Evolutionary conservation across 2,329 filamentous ascomycete species (phyloP).

Genomic region (Fusarium duplospermum): DNA sequence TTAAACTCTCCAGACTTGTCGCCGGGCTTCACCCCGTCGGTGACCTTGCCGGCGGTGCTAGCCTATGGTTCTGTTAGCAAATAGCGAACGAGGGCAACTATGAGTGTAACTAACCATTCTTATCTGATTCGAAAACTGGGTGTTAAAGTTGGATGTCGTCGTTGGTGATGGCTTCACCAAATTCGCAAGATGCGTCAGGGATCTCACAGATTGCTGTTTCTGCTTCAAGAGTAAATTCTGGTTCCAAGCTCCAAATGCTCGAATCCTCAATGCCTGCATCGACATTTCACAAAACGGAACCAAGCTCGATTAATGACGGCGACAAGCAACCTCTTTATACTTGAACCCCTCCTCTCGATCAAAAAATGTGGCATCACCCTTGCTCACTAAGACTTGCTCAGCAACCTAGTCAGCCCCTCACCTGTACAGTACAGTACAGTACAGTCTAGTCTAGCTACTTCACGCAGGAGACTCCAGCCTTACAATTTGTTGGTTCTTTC

Average conservation of each 20-base stretch:
- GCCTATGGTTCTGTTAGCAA: conserved; percentile 33
- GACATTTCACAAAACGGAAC: conserved; percentile 32
- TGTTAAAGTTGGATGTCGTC: neutral
- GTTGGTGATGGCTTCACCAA: conserved; percentile 11
- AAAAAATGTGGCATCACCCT: conserved; percentile 26
- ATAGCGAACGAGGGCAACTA: neutral
- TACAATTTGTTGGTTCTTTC: conserved; percentile 7
- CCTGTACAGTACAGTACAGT: neutral
- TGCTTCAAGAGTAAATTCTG: conserved; percentile 9
- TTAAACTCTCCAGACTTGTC: conserved; percentile 94
- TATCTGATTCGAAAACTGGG: conserved; percentile 26
- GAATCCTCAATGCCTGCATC: conserved; percentile 32
- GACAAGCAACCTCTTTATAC: conserved; percentile 39
- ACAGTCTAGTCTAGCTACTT: conserved; percentile 6
- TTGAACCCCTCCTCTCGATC: neutral
- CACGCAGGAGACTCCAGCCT: neutral
- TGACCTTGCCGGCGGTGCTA: conserved; percentile 62
- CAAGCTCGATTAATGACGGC: conserved; percentile 26
- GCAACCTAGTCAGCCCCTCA: conserved; percentile 36
- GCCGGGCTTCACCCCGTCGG: conserved; percentile 82
- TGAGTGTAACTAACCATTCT: conserved; percentile 38
- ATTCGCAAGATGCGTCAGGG: conserved; percentile 14
- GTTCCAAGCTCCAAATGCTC: conserved; percentile 30
- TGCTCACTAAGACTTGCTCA: conserved; percentile 42
- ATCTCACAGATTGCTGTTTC: conserved; percentile 15